phyloP scores from a whole-genome alignment of 805 yeast genomes.

The Candida xyloterini region DNA sequence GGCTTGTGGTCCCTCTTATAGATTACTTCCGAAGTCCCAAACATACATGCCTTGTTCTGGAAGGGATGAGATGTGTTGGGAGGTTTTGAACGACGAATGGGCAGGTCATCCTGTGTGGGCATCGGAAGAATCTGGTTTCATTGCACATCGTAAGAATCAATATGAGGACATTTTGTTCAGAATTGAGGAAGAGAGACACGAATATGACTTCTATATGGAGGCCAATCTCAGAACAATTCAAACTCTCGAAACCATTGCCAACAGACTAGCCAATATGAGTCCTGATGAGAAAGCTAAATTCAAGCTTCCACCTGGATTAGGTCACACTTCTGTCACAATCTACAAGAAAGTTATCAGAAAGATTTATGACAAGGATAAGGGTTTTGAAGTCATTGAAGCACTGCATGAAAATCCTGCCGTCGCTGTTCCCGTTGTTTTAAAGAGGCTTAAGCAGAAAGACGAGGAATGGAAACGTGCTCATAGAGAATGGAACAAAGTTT shows the following conservation, averaged over 20 bases:
- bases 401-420: constrained; percentile 92
- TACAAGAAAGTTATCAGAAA: constrained; percentile 92
- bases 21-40: constrained; percentile 89
- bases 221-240: constrained; percentile 93
- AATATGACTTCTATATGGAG: constrained; percentile 94
- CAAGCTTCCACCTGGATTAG: constrained; percentile 89
- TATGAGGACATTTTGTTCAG: constrained; percentile 94
- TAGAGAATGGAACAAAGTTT: constrained; percentile 97
- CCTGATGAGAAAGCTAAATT: constrained; percentile 83
- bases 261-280: constrained; percentile 89
- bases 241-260: constrained; percentile 91
- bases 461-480: constrained; percentile 99
- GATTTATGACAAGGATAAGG: constrained; percentile 90
- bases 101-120: constrained; percentile 99
- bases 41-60: constrained; percentile 98
- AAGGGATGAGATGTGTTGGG: constrained; percentile 99
- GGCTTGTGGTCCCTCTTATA: constrained; percentile 92
- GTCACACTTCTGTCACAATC: constrained; percentile 86
- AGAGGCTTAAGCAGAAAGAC: constrained; percentile 92
- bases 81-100: constrained; percentile 97
- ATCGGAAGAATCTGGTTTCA: constrained; percentile 96
- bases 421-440: constrained; percentile 90
- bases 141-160: constrained; percentile 98
- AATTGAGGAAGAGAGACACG: constrained; percentile 96
- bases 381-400: constrained; percentile 94